A percentile compares a stretch with the other conserved stretches of the same genome.
phyloP scores from a whole-genome alignment of 2,329 filamentous ascomycete genomes.

The Phyllosticta citribraziliensis region DNA sequence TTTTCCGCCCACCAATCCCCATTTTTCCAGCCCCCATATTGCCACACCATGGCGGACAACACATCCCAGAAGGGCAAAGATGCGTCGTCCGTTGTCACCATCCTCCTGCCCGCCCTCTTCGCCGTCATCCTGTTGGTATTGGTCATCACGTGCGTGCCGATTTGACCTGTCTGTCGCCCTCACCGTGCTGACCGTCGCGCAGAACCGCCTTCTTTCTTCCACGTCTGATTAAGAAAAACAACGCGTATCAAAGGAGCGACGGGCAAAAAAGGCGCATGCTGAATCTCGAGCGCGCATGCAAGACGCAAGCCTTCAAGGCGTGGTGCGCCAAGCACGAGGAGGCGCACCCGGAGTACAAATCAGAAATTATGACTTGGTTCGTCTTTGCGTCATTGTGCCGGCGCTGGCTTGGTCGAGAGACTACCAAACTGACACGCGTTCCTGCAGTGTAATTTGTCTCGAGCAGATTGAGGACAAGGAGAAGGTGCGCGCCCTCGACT shows the following conservation, averaged over 20 bases:
- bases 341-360: constrained; percentile 8
- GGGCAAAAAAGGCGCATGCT: constrained; percentile 20
- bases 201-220: constrained; percentile 8
- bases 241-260: constrained; percentile 17
- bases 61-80: not conserved
- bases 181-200: not conserved
- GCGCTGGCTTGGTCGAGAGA: not conserved
- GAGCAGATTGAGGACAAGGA: constrained; percentile 24
- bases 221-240: constrained; percentile 10
- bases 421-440: not conserved
- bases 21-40: not conserved
- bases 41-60: constrained; percentile 1
- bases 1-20: not conserved
- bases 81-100: constrained; percentile 14
- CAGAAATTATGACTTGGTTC: constrained; percentile 6
- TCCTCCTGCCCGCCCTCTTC: constrained; percentile 23
- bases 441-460: constrained; percentile 26
- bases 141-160: constrained; percentile 20
- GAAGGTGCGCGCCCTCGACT: constrained; percentile 25
- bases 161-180: not conserved
- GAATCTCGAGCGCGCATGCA: constrained; percentile 22
- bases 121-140: constrained; percentile 22
- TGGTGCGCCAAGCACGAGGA: constrained; percentile 16
- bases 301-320: constrained; percentile 24
- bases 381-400: constrained; percentile 8